Percentiles rank a stretch among this genome's conserved stretches.
These are phyloP conservation scores for Delitschia confertaspora DNA, from an alignment of 495 filamentous ascomycete species.

Conservation along the genomic window DNA sequence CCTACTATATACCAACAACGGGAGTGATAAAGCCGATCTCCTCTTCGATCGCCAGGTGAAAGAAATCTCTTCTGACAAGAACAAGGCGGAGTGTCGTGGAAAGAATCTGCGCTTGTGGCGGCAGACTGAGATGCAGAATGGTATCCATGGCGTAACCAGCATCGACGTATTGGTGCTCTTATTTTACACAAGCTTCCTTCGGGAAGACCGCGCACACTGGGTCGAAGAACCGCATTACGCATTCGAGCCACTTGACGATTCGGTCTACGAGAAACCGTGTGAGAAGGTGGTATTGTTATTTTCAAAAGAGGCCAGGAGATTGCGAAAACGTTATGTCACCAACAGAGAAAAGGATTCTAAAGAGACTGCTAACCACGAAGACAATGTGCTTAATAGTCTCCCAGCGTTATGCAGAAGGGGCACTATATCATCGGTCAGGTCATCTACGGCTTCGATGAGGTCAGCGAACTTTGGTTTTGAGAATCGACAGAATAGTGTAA, in stretches of 20 bases:
- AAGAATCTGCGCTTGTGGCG: constrained; percentile 17
- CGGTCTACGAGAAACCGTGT: constrained; percentile 7
- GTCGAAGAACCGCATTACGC: constrained; percentile 19
- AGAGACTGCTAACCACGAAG: background rate
- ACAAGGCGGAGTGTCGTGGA: constrained; percentile 15
- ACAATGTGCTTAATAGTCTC: no score
- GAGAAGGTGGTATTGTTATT: constrained; percentile 11
- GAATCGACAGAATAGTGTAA: constrained; percentile 1
- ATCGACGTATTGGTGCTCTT: constrained; percentile 14
- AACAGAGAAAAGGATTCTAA: background rate
- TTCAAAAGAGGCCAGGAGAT: constrained; percentile 17
- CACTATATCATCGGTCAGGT: constrained; percentile 1
- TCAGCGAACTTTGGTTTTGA: background rate
- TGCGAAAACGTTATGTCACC: background rate
- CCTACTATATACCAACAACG: constrained; percentile 18
- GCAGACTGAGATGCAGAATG: constrained; percentile 4
- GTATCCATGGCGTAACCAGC: background rate
- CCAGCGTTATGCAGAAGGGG: background rate
- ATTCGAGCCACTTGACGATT: constrained; percentile 17
- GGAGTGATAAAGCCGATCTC: constrained; percentile 9
- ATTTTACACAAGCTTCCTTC: constrained; percentile 14
- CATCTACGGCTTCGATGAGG: background rate
- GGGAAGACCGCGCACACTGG: constrained; percentile 14
- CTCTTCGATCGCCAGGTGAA: constrained; percentile 10
- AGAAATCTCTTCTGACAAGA: constrained; percentile 7